Conservation (phyloP, 1,284 basidiomycete species). For the Leccinum pseudoinsigne region DNA sequence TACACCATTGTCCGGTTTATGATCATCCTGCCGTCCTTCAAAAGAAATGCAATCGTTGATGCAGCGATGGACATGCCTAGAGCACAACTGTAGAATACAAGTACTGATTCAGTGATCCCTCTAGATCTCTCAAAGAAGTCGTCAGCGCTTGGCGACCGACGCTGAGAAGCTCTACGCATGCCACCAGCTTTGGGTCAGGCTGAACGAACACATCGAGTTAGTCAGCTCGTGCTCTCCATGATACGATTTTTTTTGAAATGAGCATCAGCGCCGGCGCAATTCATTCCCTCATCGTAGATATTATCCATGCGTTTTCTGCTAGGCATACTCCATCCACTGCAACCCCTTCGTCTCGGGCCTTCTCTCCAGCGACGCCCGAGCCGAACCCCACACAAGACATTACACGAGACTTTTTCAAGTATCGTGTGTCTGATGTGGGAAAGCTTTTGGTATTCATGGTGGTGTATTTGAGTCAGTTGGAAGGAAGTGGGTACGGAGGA, state of each 20-base stretch:
- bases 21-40: background rate
- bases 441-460: slow-evolving; percentile 54
- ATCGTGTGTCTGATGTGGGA: slow-evolving; percentile 62
- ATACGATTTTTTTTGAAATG: slow-evolving; percentile 4
- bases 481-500: slow-evolving; percentile 26
- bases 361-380: slow-evolving; percentile 17
- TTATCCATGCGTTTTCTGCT: slow-evolving; percentile 66
- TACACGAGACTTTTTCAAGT: slow-evolving; percentile 85
- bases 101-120: slow-evolving; percentile 9
- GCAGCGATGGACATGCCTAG: background rate
- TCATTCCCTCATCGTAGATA: slow-evolving; percentile 62
- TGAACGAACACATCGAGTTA: slow-evolving; percentile 73
- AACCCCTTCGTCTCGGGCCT: slow-evolving; percentile 14
- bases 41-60: background rate
- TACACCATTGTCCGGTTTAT: background rate
- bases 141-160: slow-evolving; percentile 79
- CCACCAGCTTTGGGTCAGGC: slow-evolving; percentile 80
- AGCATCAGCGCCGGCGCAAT: slow-evolving; percentile 43
- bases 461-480: slow-evolving; percentile 34
- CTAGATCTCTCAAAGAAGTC: slow-evolving; percentile 79
- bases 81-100: background rate
- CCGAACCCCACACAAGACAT: slow-evolving; percentile 58
- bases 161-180: slow-evolving; percentile 88
- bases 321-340: slow-evolving; percentile 58
- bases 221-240: slow-evolving; percentile 24